phyloP scores from a whole-genome alignment of 2,329 filamentous ascomycete species.

The Colletotrichum camelliae region DNA sequence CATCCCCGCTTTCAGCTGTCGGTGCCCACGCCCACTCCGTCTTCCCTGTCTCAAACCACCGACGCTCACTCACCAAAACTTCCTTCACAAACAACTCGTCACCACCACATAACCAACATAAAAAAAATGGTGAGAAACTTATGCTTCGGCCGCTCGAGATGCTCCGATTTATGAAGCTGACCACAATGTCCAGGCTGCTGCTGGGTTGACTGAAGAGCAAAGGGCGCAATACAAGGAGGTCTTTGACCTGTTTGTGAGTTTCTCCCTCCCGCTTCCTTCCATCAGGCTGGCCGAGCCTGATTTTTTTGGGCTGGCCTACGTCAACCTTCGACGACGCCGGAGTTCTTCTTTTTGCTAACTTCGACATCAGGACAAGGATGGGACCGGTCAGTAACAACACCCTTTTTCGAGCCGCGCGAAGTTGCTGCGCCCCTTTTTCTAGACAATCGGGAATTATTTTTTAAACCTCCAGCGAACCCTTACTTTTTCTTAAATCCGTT shows the following conservation, averaged over 20 bases:
- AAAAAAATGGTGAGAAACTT: constrained; percentile 9
- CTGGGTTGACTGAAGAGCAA: constrained; percentile 88
- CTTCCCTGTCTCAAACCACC: constrained; percentile 22
- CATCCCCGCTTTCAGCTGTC: constrained; percentile 23
- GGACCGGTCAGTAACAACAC: constrained; percentile 73
- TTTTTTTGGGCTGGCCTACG: background rate
- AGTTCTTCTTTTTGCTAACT: constrained; percentile 4
- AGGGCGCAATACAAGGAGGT: constrained; percentile 99
- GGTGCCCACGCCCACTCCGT: background rate
- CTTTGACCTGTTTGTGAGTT: constrained; percentile 98
- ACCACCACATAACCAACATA: background rate
- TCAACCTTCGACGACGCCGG: background rate
- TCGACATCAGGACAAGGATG: constrained; percentile 79
- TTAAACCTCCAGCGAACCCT: constrained; percentile 1
- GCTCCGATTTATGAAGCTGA: background rate
- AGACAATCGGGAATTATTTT: background rate
- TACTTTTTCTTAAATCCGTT: background rate
- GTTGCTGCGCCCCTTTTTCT: background rate
- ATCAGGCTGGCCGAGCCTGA: constrained; percentile 1
- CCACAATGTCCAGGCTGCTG: background rate
- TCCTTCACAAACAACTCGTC: constrained; percentile 11
- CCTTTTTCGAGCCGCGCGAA: background rate
- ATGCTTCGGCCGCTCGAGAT: background rate
- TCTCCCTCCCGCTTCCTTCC: background rate
- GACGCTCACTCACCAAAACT: constrained; percentile 13